phyloP scores from a whole-genome alignment of 192 early-diverging fungal species.

The Dissophora globulifera region DNA sequence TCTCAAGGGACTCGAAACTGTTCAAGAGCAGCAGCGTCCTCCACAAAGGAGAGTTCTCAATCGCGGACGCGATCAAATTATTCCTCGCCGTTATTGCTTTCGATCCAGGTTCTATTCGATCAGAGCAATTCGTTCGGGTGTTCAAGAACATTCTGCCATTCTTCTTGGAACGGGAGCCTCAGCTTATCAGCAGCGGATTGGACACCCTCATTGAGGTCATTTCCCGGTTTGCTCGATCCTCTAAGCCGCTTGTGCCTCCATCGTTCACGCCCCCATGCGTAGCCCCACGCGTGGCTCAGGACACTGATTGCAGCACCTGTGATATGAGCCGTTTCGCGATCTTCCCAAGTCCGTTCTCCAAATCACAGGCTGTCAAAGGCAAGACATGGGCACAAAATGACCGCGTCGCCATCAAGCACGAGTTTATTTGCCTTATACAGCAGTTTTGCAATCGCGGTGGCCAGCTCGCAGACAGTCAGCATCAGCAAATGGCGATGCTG shows the following conservation, averaged over 20 bases:
- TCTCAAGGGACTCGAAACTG: constrained; percentile 44
- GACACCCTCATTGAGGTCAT: constrained; percentile 63
- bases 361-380: constrained; percentile 52
- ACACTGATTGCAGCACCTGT: constrained; percentile 3
- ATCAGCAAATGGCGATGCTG: constrained; percentile 60
- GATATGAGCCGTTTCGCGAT: constrained; percentile 24
- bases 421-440: constrained; percentile 61
- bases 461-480: constrained; percentile 54
- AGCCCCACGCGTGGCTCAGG: constrained; percentile 9
- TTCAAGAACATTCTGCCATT: constrained; percentile 49
- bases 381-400: constrained; percentile 71
- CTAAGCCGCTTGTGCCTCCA: constrained; percentile 49
- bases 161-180: constrained; percentile 46
- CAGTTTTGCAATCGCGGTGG: constrained; percentile 57
- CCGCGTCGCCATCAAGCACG: constrained; percentile 63
- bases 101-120: constrained; percentile 63
- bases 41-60: constrained; percentile 51
- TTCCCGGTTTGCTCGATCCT: constrained; percentile 58
- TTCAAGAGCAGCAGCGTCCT: constrained; percentile 38
- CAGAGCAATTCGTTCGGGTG: constrained; percentile 67
- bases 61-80: constrained; percentile 64
- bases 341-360: constrained; percentile 5
- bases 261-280: constrained; percentile 31
- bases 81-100: constrained; percentile 68
- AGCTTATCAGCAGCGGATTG: constrained; percentile 53